phyloP scores from a whole-genome alignment of 371 early-diverging fungal species.

The Mycotypha africana region DNA sequence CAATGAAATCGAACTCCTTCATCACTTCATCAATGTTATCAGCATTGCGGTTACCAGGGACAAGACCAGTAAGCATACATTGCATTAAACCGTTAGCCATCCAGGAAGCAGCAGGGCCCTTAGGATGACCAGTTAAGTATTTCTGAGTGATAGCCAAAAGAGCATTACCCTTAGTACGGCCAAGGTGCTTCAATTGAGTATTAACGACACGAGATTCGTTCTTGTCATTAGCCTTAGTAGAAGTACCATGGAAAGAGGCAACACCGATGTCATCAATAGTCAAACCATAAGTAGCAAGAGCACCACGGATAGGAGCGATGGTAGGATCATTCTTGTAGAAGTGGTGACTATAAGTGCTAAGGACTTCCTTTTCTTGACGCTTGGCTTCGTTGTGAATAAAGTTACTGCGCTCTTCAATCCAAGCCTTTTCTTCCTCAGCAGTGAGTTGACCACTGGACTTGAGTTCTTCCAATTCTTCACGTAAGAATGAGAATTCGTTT shows the following conservation, averaged over 20 bases:
- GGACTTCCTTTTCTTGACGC: slow-evolving; percentile 80
- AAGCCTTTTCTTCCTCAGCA: slow-evolving; percentile 54
- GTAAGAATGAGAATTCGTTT: slow-evolving; percentile 66
- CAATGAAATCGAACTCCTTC: slow-evolving; percentile 71
- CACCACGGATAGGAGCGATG: slow-evolving; percentile 88
- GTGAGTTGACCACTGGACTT: slow-evolving; percentile 55
- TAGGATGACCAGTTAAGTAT: slow-evolving; percentile 93
- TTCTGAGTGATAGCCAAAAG: slow-evolving; percentile 86
- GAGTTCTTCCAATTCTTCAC: slow-evolving; percentile 67
- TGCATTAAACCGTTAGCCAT: slow-evolving; percentile 94
- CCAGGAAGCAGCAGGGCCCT: slow-evolving; percentile 95
- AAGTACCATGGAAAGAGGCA: slow-evolving; percentile 95
- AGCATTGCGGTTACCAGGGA: slow-evolving; percentile 94
- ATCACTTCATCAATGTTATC: slow-evolving; percentile 87
- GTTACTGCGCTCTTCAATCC: slow-evolving; percentile 69
- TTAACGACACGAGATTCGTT: slow-evolving; percentile 89
- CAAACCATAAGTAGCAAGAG: slow-evolving; percentile 85
- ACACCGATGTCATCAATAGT: slow-evolving; percentile 91
- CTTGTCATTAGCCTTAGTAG: slow-evolving; percentile 93
- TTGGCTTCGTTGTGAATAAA: slow-evolving; percentile 80
- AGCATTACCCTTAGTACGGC: slow-evolving; percentile 81
- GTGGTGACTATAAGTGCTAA: slow-evolving; percentile 77
- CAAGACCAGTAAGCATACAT: slow-evolving; percentile 77
- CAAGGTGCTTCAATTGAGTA: slow-evolving; percentile 81
- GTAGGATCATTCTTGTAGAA: slow-evolving; percentile 79